Evolutionary conservation across 768 basidiomycete genomes (phyloP).

Genomic region (Suillus lakei): DNA sequence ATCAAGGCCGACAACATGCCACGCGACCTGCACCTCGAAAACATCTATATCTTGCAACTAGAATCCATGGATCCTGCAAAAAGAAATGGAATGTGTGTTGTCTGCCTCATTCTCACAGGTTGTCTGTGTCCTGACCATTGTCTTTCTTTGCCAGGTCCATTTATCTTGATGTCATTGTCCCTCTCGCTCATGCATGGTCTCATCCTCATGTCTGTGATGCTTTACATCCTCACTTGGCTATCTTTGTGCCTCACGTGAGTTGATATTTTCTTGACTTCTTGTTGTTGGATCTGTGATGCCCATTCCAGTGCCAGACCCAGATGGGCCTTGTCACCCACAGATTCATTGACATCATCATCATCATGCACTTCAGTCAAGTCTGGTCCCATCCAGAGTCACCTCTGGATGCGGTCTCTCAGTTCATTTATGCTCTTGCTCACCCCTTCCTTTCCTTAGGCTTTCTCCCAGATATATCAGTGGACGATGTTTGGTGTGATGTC

Average conservation of each 20-base stretch:
- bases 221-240: neutral
- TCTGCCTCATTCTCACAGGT: too few relatives aligned
- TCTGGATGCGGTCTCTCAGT: too few relatives aligned
- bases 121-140: too few relatives aligned
- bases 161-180: neutral
- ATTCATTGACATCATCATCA: too few relatives aligned
- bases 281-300: too few relatives aligned
- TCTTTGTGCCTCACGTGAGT: neutral
- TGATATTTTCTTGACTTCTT: too few relatives aligned
- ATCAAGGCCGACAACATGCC: neutral
- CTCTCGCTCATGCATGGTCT: neutral
- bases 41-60: neutral
- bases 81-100: neutral
- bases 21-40: neutral
- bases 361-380: too few relatives aligned
- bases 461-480: neutral
- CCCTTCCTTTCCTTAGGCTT: neutral
- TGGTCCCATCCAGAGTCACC: too few relatives aligned
- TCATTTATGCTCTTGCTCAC: too few relatives aligned
- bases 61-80: neutral
- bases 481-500: neutral
- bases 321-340: too few relatives aligned
- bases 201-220: neutral
- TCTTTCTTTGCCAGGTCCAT: neutral
- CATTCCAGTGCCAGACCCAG: too few relatives aligned